Evolutionary conservation across 306 rosid species (phyloP).

Genomic region (Prunus armeniaca): DNA sequence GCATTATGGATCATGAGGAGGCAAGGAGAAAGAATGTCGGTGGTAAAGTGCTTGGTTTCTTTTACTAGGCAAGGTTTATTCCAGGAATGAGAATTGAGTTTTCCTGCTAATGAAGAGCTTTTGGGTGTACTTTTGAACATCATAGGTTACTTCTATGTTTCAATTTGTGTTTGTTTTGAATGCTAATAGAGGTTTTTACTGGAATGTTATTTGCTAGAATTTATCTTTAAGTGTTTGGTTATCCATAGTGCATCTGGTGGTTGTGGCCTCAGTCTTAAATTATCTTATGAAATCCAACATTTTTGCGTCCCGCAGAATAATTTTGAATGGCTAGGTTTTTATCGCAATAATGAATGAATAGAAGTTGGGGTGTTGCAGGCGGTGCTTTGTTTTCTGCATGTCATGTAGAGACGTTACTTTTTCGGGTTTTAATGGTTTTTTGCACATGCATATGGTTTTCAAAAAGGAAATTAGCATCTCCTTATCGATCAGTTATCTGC

Average conservation of each 20-base stretch:
- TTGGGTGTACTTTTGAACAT: constrained; percentile 15
- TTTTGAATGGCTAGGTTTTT: not conserved
- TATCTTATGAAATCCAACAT: not conserved
- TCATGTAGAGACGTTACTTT: not conserved
- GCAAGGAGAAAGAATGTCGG: constrained; percentile 60
- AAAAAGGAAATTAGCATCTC: not conserved
- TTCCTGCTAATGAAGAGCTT: constrained; percentile 1
- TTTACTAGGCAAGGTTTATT: constrained; percentile 28
- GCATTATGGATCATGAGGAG: constrained; percentile 63
- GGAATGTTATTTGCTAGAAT: not conserved
- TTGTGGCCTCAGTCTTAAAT: not conserved
- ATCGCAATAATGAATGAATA: not conserved
- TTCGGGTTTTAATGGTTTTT: not conserved
- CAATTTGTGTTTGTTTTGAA: constrained; percentile 9
- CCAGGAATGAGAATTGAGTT: not conserved
- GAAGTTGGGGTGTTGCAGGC: not conserved
- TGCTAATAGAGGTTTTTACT: not conserved
- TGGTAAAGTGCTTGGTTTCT: constrained; percentile 66
- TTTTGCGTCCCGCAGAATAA: not conserved
- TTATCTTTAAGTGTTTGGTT: not conserved
- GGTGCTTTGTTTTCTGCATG: not conserved
- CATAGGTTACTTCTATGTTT: constrained; percentile 18
- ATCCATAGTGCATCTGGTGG: not conserved
- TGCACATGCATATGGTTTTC: not conserved
- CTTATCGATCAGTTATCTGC: not conserved